Evolutionary conservation across 164 flowering plant species (phyloP).

Genomic region (Warburgia ugandensis): DNA sequence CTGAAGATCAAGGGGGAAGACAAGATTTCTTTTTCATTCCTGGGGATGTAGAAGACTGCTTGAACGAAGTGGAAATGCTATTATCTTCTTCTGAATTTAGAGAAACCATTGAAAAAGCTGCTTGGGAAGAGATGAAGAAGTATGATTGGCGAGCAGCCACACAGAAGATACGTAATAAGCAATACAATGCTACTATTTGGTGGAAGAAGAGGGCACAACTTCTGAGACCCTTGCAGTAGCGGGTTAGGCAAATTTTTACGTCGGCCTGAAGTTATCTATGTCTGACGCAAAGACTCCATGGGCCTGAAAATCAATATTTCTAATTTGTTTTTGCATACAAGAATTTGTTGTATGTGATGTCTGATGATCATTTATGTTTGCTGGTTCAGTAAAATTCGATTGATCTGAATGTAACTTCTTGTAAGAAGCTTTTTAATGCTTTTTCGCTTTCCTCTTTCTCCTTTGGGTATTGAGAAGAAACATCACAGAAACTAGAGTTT

Average conservation of each 20-base stretch:
- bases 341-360: no score
- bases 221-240: constrained; percentile 66
- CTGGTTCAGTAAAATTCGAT: no score
- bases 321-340: background rate
- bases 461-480: no score
- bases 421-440: no score
- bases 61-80: constrained; percentile 65
- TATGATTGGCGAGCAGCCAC: constrained; percentile 95
- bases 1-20: constrained; percentile 69
- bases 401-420: no score
- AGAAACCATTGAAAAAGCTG: constrained; percentile 73
- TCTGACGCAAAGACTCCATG: constrained; percentile 25
- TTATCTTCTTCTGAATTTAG: constrained; percentile 40
- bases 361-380: no score
- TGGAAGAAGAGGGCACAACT: constrained; percentile 74
- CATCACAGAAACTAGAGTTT: no score
- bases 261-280: constrained; percentile 44
- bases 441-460: no score
- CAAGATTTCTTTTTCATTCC: constrained; percentile 69
- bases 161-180: constrained; percentile 67
- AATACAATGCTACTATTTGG: constrained; percentile 95
- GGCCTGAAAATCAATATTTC: background rate
- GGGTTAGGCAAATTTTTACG: constrained; percentile 35
- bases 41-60: constrained; percentile 85
- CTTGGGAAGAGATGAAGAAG: constrained; percentile 85